A percentile compares a stretch with the other conserved stretches of the same genome.
These are phyloP conservation scores for Iberis pinnata DNA, from an alignment of 345 rosid species.

Conservation along the genomic window DNA sequence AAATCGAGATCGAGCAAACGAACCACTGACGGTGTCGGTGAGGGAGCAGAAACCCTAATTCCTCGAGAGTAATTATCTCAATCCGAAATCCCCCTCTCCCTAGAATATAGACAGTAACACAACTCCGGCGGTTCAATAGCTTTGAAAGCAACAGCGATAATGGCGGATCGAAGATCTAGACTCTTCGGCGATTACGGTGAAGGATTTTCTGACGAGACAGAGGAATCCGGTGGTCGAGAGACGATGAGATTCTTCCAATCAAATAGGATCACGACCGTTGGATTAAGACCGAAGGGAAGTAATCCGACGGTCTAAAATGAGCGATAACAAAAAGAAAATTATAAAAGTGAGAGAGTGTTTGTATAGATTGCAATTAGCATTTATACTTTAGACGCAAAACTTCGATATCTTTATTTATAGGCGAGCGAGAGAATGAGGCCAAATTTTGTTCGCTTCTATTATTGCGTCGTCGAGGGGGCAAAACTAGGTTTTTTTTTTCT, in stretches of 20 bases:
- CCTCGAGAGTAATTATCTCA: slow-evolving; percentile 9
- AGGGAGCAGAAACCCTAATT: background rate
- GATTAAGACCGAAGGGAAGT: slow-evolving; percentile 9
- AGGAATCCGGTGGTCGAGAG: slow-evolving; percentile 33
- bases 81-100: slow-evolving; percentile 8
- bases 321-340: background rate
- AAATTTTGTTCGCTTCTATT: background rate
- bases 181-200: slow-evolving; percentile 9
- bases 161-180: slow-evolving; percentile 28
- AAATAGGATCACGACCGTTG: slow-evolving; percentile 27
- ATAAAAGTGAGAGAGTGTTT: background rate
- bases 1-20: slow-evolving; percentile 18
- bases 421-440: background rate
- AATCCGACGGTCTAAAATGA: slow-evolving; percentile 23
- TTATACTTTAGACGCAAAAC: background rate
- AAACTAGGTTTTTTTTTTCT: background rate
- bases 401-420: background rate
- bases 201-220: slow-evolving; percentile 4
- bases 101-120: background rate
- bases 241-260: slow-evolving; percentile 20
- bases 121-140: slow-evolving; percentile 12
- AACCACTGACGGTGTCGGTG: slow-evolving; percentile 25
- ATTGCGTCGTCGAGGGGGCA: background rate
- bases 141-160: slow-evolving; percentile 14
- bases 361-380: background rate